Conservation (phyloP, 2,329 filamentous ascomycete genomes). For the Fusarium phyllophilum region DNA sequence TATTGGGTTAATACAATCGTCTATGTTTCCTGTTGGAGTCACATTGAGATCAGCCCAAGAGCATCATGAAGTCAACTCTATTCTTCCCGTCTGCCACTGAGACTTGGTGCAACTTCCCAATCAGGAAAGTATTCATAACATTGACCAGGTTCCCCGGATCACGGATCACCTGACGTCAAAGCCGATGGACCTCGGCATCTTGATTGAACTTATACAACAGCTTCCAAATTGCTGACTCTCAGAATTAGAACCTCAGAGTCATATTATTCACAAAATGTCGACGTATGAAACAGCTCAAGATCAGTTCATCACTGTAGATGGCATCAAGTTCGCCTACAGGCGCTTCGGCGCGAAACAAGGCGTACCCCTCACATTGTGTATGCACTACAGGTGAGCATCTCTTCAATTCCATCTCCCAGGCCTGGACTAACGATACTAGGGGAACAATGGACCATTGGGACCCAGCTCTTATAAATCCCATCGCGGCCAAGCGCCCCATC, state of each 20-base stretch:
- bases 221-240: neutral
- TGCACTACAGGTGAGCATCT: conserved; percentile 47
- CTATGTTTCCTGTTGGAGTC: rapidly evolving
- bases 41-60: neutral
- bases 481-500: conserved; percentile 54
- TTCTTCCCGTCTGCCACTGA: neutral
- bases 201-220: neutral
- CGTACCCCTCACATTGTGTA: conserved; percentile 47
- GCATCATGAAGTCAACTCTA: neutral
- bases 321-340: conserved; percentile 48
- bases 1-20: neutral
- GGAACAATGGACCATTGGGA: conserved; percentile 55
- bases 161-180: conserved; percentile 19
- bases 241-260: neutral
- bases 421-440: conserved; percentile 27
- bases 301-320: conserved; percentile 45
- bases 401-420: neutral
- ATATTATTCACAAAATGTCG: conserved; percentile 37
- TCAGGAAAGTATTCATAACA: neutral
- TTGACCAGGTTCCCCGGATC: conserved; percentile 16
- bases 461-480: conserved; percentile 56
- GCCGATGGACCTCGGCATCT: conserved; percentile 34
- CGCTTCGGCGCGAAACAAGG: conserved; percentile 44
- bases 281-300: conserved; percentile 45
- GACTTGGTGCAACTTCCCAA: neutral